Percentiles rank a stretch among this genome's conserved stretches.
Evolutionary conservation across 148 eudicot genomes (phyloP).

Genomic region (Silene uniflora): DNA sequence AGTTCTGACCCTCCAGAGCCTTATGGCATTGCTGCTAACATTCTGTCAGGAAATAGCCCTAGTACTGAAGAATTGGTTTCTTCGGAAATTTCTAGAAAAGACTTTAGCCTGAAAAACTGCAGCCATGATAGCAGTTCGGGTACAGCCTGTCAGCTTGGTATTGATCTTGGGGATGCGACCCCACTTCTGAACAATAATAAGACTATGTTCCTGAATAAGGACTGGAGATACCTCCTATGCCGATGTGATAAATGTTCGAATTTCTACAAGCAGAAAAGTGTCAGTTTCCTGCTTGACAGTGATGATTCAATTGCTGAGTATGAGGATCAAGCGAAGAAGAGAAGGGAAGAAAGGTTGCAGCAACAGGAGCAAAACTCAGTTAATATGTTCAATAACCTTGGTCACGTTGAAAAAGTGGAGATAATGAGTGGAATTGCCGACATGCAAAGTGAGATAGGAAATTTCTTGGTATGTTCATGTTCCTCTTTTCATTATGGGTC

Average conservation of each 20-base stretch:
- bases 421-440: conserved; percentile 78
- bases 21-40: conserved; percentile 13
- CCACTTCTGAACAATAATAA: conserved; percentile 37
- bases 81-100: conserved; percentile 27
- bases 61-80: conserved; percentile 28
- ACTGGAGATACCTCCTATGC: conserved; percentile 82
- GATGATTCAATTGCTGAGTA: conserved; percentile 90
- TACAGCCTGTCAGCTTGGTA: conserved; percentile 46
- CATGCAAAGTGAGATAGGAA: conserved; percentile 75
- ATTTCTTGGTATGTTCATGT: conserved; percentile 54
- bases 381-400: conserved; percentile 67
- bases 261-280: conserved; percentile 50
- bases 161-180: conserved; percentile 42
- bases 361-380: conserved; percentile 62
- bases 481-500: not conserved
- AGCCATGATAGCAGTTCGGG: conserved; percentile 38
- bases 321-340: conserved; percentile 77
- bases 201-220: conserved; percentile 60
- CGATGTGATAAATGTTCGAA: conserved; percentile 56
- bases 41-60: conserved; percentile 26
- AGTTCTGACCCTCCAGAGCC: conserved; percentile 21
- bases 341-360: conserved; percentile 78
- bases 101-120: conserved; percentile 25
- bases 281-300: conserved; percentile 67
- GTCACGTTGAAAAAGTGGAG: conserved; percentile 89